Evolutionary conservation across 2,329 filamentous ascomycete genomes (phyloP).

Genomic region (Botryotinia convoluta): DNA sequence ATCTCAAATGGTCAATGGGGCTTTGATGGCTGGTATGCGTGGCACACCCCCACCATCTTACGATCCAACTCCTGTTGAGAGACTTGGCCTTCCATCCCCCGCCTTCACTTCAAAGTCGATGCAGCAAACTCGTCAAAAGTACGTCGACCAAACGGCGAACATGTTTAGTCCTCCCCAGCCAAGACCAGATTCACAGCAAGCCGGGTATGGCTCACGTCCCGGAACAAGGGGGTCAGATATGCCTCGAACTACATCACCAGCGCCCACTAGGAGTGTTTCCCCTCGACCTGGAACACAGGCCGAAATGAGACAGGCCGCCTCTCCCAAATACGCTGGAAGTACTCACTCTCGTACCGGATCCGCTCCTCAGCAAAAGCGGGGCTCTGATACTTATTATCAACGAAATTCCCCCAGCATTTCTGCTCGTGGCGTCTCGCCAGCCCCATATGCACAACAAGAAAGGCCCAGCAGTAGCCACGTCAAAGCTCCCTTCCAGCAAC

Average conservation of each 20-base stretch:
- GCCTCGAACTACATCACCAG: constrained; percentile 64
- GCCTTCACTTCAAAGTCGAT: constrained; percentile 92
- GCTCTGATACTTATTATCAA: constrained; percentile 51
- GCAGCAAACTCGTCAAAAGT: constrained; percentile 91
- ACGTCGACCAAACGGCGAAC: constrained; percentile 75
- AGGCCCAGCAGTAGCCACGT: constrained; percentile 49
- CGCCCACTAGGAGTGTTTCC: constrained; percentile 60
- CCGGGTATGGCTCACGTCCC: constrained; percentile 48
- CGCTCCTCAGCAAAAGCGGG: constrained; percentile 44
- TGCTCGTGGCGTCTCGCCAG: constrained; percentile 48
- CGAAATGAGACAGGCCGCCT: constrained; percentile 48
- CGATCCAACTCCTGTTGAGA: constrained; percentile 63
- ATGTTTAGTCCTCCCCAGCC: constrained; percentile 57
- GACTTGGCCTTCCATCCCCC: constrained; percentile 83
- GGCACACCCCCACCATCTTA: constrained; percentile 87
- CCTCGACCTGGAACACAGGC: constrained; percentile 57
- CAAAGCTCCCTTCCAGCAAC: constrained; percentile 33
- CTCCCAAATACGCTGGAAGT: constrained; percentile 58
- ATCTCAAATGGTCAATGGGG: constrained; percentile 41
- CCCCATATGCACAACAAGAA: constrained; percentile 40
- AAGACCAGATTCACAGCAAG: constrained; percentile 35
- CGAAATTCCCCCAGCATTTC: constrained; percentile 47
- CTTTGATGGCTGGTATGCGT: constrained; percentile 56
- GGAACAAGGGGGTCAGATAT: constrained; percentile 58
- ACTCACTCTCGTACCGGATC: constrained; percentile 36